These are phyloP conservation scores for Raddia guianensis DNA, from an alignment of 176 grass and related monocot genomes.

Conservation along the genomic window DNA sequence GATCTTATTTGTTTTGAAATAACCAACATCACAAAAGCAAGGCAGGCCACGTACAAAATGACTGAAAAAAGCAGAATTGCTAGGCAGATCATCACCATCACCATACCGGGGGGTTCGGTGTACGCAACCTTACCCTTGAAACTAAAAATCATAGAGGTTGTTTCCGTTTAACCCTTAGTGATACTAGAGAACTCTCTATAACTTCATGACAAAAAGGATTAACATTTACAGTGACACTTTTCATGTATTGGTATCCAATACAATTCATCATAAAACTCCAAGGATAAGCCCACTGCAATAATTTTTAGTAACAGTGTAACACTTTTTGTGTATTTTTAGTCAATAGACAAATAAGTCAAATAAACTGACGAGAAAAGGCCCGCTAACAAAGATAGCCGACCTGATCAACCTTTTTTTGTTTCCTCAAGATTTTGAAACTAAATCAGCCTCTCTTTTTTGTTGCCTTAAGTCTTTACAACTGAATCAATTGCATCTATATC, in stretches of 20 bases:
- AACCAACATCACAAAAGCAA: background rate
- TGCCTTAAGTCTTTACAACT: background rate
- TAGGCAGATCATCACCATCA: background rate
- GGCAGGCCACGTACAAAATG: background rate
- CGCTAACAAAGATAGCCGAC: background rate
- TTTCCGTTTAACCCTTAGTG: no score
- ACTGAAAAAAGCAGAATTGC: constrained; percentile 16
- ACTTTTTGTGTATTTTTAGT: no score
- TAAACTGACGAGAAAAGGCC: no score
- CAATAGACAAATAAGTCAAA: no score
- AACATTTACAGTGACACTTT: constrained; percentile 5
- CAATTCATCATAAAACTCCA: background rate
- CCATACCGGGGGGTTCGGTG: no score
- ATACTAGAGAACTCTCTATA: no score
- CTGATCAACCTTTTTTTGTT: background rate
- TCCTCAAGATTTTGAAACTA: no score
- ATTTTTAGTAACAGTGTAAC: background rate
- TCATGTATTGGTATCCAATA: background rate
- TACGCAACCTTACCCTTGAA: no score
- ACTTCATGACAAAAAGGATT: no score
- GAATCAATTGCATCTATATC: background rate
- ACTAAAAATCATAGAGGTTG: no score
- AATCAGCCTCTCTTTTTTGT: no score
- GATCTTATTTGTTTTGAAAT: constrained; percentile 2
- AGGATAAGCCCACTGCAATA: background rate